Base-by-base conservation (phyloP, 768 basidiomycete species). In the Sistotremastrum niveocremeum region DNA sequence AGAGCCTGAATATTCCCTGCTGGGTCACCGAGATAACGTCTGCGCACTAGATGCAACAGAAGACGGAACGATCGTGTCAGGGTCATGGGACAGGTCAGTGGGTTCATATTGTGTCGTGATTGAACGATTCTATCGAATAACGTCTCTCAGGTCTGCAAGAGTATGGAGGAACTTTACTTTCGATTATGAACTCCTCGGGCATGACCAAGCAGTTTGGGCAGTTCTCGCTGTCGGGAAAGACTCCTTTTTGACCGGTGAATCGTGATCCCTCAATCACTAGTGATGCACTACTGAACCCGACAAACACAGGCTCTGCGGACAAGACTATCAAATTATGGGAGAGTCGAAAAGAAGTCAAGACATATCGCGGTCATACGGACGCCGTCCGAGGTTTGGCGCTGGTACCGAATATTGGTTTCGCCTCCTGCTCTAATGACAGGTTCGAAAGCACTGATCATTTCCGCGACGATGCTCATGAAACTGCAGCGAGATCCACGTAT, bases 371-470 rank as follows among this genome's bases (percentile, higher is more conserved):
- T 2, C 95, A 99, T 61, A 78, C 73, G 50, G 91, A 94, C 56
- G 89, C 89, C 39, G 94, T 99, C 11, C 80, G 95, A 51, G 84
- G 81, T 5, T 63, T 99, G 34, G 77, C 83, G 2, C 60, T 85
- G 44, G 69, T 93, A 29, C 79, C 82, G 9, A 84, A 89, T 57
- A 77, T 88, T 51, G 87, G 90, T 5, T 99, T 99, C 60, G 95
- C 86, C 42, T 95, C 89, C 38, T 94, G 87, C 52, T 86, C 85
- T 10, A 98, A 99, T 55, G 95, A 99, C 60, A 86, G 84, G 87
- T 85, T 47, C 49, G 66, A 20, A 20, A 20, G 20, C 20, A 20
- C 20, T 53, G 12, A 20, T 3, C 20, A 5, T 34, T 3, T 4
- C 31, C 33, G 39, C 12, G 34, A 38, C 11, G 37, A 41, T 46